These are phyloP conservation scores for Davidsoniella virescens DNA, from an alignment of 2,329 filamentous ascomycete species.

Conservation along the genomic window DNA sequence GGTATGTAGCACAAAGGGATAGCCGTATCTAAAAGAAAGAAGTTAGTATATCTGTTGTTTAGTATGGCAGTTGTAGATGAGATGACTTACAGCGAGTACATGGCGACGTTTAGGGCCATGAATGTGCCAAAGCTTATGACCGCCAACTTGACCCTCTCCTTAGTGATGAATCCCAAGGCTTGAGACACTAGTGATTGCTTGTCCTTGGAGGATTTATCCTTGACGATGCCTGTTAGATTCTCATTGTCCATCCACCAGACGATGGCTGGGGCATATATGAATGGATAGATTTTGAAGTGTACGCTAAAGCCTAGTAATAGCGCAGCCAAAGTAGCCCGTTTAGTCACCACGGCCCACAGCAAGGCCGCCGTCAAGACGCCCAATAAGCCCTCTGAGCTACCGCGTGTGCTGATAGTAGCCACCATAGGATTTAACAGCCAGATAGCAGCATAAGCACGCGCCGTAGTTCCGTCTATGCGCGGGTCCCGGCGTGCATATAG, in stretches of 20 bases:
- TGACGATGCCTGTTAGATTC: constrained; percentile 20
- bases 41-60: constrained; percentile 9
- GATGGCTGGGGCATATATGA: constrained; percentile 76
- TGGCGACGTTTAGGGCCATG: constrained; percentile 52
- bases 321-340: constrained; percentile 49
- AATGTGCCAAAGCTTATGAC: constrained; percentile 58
- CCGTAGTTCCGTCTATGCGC: constrained; percentile 32
- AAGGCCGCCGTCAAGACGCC: constrained; percentile 71
- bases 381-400: constrained; percentile 81
- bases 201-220: neutral
- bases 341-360: constrained; percentile 62
- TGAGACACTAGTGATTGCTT: constrained; percentile 15
- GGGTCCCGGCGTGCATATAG: constrained; percentile 24
- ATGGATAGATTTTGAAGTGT: constrained; percentile 98
- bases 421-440: constrained; percentile 99
- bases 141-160: constrained; percentile 39
- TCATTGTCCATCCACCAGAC: constrained; percentile 62
- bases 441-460: constrained; percentile 63
- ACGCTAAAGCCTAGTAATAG: constrained; percentile 65
- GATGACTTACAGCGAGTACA: constrained; percentile 54
- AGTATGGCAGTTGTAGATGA: neutral
- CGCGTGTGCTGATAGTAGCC: constrained; percentile 85
- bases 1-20: constrained; percentile 72
- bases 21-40: constrained; percentile 45
- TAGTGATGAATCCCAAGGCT: constrained; percentile 29